Evolutionary conservation across 2,329 filamentous ascomycete genomes (phyloP).

Genomic region (Ascochyta pisi): DNA sequence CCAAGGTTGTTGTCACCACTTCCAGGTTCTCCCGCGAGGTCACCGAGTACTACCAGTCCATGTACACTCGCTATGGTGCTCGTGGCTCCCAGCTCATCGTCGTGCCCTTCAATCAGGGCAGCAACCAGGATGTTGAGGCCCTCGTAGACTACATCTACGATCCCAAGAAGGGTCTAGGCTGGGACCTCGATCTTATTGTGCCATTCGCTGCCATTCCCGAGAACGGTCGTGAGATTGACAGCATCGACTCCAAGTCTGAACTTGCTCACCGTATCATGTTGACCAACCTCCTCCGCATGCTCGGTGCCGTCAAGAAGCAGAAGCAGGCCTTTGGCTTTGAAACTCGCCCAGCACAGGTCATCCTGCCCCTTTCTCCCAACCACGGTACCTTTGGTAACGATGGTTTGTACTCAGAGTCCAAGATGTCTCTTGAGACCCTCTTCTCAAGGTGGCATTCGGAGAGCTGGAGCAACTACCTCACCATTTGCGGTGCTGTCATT

Average conservation of each 20-base stretch:
- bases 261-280: slow-evolving; percentile 99
- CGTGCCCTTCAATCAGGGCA: slow-evolving; percentile 98
- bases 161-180: slow-evolving; percentile 92
- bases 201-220: slow-evolving; percentile 98
- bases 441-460: slow-evolving; percentile 99
- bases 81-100: slow-evolving; percentile 96
- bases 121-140: slow-evolving; percentile 96
- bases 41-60: slow-evolving; percentile 98
- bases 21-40: slow-evolving; percentile 96
- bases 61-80: slow-evolving; percentile 94
- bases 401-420: slow-evolving; percentile 97
- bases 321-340: slow-evolving; percentile 89
- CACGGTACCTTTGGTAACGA: slow-evolving; percentile 98
- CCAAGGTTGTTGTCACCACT: slow-evolving; percentile 95
- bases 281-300: slow-evolving; percentile 90
- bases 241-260: slow-evolving; percentile 96
- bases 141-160: slow-evolving; percentile 97
- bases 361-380: slow-evolving; percentile 94
- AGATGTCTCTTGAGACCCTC: slow-evolving; percentile 93
- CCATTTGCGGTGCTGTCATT: slow-evolving; percentile 97
- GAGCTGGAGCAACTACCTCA: slow-evolving; percentile 96
- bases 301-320: slow-evolving; percentile 88
- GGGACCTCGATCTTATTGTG: slow-evolving; percentile 96
- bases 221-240: slow-evolving; percentile 96
- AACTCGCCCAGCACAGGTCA: slow-evolving; percentile 94